Conservation (phyloP, 192 early-diverging fungal species). For the Rhizoclosmatium globosum region DNA sequence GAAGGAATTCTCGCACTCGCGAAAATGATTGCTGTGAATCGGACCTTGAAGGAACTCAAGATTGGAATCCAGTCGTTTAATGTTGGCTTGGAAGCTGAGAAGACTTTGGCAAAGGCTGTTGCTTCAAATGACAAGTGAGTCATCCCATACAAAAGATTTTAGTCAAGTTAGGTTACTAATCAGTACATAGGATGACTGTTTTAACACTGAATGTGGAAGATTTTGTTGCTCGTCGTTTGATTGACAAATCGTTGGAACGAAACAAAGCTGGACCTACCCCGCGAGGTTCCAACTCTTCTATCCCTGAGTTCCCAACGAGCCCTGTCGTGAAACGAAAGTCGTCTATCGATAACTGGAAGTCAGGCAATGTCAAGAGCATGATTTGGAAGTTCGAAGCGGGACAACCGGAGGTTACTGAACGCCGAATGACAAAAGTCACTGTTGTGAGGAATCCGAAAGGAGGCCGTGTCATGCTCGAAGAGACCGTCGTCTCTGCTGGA, state of each 20-base stretch:
- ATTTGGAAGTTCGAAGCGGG: slow-evolving; percentile 15
- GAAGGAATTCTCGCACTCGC: background rate
- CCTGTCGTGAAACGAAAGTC: background rate
- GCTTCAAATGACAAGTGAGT: background rate
- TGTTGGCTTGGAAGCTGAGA: background rate
- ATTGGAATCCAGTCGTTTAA: background rate
- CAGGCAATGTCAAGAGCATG: slow-evolving; percentile 4
- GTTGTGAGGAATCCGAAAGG: background rate
- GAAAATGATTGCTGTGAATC: background rate
- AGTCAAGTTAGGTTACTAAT: background rate
- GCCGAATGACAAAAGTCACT: slow-evolving; percentile 13
- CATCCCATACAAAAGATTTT: slow-evolving; percentile 8
- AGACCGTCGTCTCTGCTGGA: background rate
- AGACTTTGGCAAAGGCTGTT: slow-evolving; percentile 11
- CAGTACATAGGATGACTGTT: background rate
- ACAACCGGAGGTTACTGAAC: background rate
- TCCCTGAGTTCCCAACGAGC: background rate
- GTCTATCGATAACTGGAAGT: background rate
- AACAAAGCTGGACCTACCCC: slow-evolving; percentile 1
- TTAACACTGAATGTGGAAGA: background rate
- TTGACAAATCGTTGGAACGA: background rate
- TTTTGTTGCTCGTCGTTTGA: background rate
- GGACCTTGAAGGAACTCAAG: slow-evolving; percentile 18
- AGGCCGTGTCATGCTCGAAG: background rate
- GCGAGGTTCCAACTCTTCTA: background rate